Evolutionary conservation across 805 yeast genomes (phyloP), one percentile per base, ranked within the genome.

Genomic region (Maudiozyma serrabonitensis): DNA sequence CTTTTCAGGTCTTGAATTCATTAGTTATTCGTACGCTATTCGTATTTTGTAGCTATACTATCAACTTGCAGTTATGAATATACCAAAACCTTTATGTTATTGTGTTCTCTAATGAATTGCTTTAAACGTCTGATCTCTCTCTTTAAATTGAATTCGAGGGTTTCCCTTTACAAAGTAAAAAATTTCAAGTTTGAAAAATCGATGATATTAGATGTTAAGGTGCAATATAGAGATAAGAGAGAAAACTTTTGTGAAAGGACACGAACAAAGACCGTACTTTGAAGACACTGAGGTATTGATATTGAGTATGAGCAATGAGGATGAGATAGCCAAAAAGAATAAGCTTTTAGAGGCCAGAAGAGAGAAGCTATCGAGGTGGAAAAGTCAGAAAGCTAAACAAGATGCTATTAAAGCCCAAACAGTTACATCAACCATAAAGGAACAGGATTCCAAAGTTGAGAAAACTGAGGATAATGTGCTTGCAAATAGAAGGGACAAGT

Each of bases 351-450:
- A 64, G 47, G 70, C 57, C 51, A 58, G 87, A 47, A 75, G 75
- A 52, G 80, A 77, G 52, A 75, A 74, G 55, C 59, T 81, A 45
- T 78, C 78, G 6, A 75, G 74, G 43, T 83, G 87, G 87, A 80
- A 78, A 56, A 69, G 68, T 55, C 78, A 78, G 63, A 79, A 78
- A 59, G 71, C 71, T 39, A 68, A 68, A 46, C 58, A 60, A 41
- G 62, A 58, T 32, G 56, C 58, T 41, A 7, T 28, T 7, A 55
- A 52, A 48, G 57, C 57, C 52, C 56, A 52, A 46, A 50, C 49
- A 32, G 25, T 18, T 42, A 41, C 45, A 31, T 41, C 46, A 25
- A n/a, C 42, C 19, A n/a, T 16, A 7, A 35, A 35, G 9, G 38
- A 11, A n/a, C 11, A 35, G 4, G 3, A 11, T 13, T 6, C 15